Conservation (phyloP, 371 early-diverging fungal species). For the Mortierella sp. region DNA sequence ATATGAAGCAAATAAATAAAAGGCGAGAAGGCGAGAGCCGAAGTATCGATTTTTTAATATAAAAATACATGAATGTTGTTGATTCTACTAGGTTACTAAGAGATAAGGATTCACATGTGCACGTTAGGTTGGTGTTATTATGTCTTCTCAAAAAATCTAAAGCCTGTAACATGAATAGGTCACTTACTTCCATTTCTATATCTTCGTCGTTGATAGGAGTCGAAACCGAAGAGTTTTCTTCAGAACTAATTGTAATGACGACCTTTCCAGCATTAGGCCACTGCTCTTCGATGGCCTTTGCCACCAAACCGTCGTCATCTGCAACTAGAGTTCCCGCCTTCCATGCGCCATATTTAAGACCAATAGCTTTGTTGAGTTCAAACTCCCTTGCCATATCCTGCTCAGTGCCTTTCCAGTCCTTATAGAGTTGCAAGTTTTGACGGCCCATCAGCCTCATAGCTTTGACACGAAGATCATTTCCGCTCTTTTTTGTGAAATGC, state of each 20-base stretch:
- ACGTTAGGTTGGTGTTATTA: background rate
- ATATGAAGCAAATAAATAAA: constrained; percentile 5
- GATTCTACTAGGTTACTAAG: background rate
- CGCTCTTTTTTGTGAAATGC: constrained; percentile 63
- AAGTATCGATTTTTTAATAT: background rate
- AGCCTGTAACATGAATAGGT: background rate
- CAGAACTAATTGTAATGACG: constrained; percentile 6
- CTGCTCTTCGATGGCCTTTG: constrained; percentile 63
- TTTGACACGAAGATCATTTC: constrained; percentile 89
- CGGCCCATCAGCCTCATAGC: constrained; percentile 89
- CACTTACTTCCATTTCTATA: constrained; percentile 53
- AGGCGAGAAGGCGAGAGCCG: background rate
- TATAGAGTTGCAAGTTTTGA: constrained; percentile 89
- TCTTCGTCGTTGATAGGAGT: constrained; percentile 48
- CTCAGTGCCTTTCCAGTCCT: constrained; percentile 86
- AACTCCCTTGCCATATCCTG: constrained; percentile 80
- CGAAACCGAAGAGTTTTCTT: constrained; percentile 29
- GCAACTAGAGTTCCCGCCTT: constrained; percentile 87
- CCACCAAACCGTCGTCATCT: constrained; percentile 86
- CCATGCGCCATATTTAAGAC: constrained; percentile 82
- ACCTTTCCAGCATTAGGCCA: constrained; percentile 48
- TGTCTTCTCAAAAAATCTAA: background rate
- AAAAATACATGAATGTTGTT: constrained; percentile 13
- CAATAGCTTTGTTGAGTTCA: constrained; percentile 84
- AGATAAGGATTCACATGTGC: background rate